Evolutionary conservation across 371 early-diverging fungal genomes (phyloP).

Genomic region (Mucor lusitanicus): DNA sequence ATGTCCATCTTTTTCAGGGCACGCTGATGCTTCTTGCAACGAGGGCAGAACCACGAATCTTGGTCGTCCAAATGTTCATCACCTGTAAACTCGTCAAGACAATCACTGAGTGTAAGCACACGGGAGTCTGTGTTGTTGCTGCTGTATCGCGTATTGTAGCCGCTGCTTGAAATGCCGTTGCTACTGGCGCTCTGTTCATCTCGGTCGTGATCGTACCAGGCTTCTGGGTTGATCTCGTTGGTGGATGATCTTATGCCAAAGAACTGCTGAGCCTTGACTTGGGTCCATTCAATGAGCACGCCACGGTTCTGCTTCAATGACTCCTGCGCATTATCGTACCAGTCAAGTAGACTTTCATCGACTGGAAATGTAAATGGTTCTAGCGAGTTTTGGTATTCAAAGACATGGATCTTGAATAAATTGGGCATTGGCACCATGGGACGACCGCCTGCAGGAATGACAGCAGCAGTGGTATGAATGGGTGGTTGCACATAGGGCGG

Average conservation of each 20-base stretch:
- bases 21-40: constrained; percentile 57
- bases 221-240: constrained; percentile 18
- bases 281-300: constrained; percentile 33
- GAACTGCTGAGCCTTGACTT: constrained; percentile 28
- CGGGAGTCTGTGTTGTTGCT: background rate
- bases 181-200: background rate
- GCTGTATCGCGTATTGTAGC: background rate
- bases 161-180: background rate
- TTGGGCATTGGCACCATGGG: constrained; percentile 33
- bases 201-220: constrained; percentile 32
- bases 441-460: constrained; percentile 41
- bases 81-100: constrained; percentile 63
- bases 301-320: constrained; percentile 38
- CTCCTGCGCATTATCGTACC: background rate
- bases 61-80: constrained; percentile 63
- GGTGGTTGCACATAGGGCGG: constrained; percentile 17
- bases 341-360: background rate
- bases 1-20: constrained; percentile 62
- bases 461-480: constrained; percentile 36
- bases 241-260: constrained; percentile 27
- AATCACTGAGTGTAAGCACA: constrained; percentile 43
- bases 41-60: constrained; percentile 69
- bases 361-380: background rate
- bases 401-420: constrained; percentile 36
- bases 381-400: constrained; percentile 24